Conservation (phyloP, 352 stramenopile species). For the Globisporangium orthogonon region DNA sequence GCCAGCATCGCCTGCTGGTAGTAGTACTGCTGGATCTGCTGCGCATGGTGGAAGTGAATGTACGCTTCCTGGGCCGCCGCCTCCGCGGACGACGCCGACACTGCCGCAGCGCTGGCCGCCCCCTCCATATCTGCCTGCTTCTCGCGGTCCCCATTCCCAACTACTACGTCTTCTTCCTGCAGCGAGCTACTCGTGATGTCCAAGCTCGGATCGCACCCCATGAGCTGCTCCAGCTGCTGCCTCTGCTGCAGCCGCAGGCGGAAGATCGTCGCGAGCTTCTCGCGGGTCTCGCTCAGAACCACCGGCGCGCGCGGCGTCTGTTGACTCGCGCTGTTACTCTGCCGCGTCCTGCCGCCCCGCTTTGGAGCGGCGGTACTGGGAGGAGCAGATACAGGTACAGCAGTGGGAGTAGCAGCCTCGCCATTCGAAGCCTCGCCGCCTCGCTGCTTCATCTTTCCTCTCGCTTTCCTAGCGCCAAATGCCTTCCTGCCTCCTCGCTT, state of each 20-base stretch:
- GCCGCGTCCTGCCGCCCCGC: neutral
- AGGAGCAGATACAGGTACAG: too few species aligned
- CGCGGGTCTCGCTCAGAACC: constrained; percentile 16
- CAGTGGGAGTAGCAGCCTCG: too few species aligned
- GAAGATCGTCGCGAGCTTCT: constrained; percentile 63
- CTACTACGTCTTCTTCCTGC: too few species aligned
- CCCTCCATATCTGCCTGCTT: neutral
- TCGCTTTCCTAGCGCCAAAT: neutral
- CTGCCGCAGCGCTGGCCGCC: constrained; percentile 5
- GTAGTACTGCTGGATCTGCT: constrained; percentile 56
- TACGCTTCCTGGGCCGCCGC: constrained; percentile 23
- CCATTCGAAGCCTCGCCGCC: too few species aligned
- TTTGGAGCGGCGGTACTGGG: too few species aligned
- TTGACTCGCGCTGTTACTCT: neutral
- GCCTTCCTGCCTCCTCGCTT: neutral
- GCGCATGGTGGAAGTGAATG: constrained; percentile 36
- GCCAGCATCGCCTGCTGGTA: constrained; percentile 58
- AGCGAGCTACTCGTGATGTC: too few species aligned
- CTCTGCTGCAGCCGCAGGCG: constrained; percentile 44
- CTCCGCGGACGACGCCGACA: constrained; percentile 5
- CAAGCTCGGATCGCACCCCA: neutral
- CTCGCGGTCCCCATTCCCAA: too few species aligned
- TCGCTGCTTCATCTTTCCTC: too few species aligned
- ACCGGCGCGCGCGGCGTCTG: neutral
- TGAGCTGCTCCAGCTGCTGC: constrained; percentile 20